phyloP scores from a whole-genome alignment of 1,284 basidiomycete species.

The Abortiporus biennis region DNA sequence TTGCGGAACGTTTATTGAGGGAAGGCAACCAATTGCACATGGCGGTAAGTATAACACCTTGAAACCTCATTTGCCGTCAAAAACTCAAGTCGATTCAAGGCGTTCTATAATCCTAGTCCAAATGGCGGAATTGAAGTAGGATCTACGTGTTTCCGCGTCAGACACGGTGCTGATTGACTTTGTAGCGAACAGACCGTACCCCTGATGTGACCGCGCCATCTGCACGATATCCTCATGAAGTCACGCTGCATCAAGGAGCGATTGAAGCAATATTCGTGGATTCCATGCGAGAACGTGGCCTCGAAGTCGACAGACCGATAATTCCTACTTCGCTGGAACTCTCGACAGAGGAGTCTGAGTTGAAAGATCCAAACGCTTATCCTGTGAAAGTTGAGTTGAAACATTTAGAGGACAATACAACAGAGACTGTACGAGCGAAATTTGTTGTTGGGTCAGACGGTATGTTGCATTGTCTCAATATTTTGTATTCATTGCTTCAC shows the following conservation, averaged over 20 bases:
- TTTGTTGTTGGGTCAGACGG: constrained; percentile 54
- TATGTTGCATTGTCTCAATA: constrained; percentile 10
- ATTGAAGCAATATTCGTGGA: constrained; percentile 69
- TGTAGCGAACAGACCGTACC: constrained; percentile 47
- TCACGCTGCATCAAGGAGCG: constrained; percentile 68
- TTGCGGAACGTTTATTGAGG: constrained; percentile 54
- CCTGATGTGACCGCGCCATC: constrained; percentile 51
- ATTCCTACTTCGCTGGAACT: constrained; percentile 50
- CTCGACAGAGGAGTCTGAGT: constrained; percentile 31
- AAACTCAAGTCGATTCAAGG: constrained; percentile 30
- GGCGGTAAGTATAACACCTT: constrained; percentile 37
- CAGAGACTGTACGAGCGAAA: constrained; percentile 45
- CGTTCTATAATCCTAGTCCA: constrained; percentile 64
- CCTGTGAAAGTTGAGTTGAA: constrained; percentile 44
- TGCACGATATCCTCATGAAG: constrained; percentile 62
- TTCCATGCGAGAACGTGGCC: constrained; percentile 44
- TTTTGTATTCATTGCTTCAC: constrained; percentile 1
- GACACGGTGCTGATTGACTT: background rate
- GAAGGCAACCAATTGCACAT: constrained; percentile 67
- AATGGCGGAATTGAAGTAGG: constrained; percentile 48
- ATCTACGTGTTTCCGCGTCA: background rate
- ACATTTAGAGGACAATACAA: constrained; percentile 21
- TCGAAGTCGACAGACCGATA: constrained; percentile 54
- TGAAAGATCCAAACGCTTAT: constrained; percentile 19
- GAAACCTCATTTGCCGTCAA: background rate